A percentile compares a stretch with the other conserved stretches of the same genome.
Evolutionary conservation across 148 eudicot species (phyloP).

Genomic region (Polygonum maritimum): DNA sequence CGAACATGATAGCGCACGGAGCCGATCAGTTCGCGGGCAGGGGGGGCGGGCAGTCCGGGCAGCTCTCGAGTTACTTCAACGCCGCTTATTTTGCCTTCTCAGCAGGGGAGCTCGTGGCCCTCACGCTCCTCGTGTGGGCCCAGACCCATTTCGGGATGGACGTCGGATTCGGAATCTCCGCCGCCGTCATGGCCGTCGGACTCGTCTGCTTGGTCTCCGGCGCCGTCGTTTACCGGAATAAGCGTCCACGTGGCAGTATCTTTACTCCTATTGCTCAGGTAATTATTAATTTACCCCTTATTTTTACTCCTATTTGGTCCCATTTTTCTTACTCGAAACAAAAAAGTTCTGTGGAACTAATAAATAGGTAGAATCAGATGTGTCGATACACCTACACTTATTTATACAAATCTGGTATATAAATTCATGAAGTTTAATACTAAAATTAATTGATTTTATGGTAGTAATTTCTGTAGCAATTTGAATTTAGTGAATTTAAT

Average conservation of each 20-base stretch:
- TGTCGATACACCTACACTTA: no score
- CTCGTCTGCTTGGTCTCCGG: slow-evolving; percentile 70
- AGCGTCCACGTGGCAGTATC: slow-evolving; percentile 80
- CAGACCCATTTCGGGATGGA: slow-evolving; percentile 99
- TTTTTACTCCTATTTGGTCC: no score
- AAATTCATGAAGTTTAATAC: no score
- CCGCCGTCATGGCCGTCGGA: slow-evolving; percentile 86
- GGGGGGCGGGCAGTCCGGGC: slow-evolving; percentile 41
- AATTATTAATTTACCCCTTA: background rate
- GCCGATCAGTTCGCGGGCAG: slow-evolving; percentile 66
- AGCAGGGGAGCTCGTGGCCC: slow-evolving; percentile 73
- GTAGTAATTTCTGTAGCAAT: no score
- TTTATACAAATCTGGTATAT: no score
- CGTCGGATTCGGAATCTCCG: slow-evolving; percentile 88
- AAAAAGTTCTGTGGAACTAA: no score
- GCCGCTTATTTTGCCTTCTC: slow-evolving; percentile 94
- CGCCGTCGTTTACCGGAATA: slow-evolving; percentile 61
- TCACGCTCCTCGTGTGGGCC: slow-evolving; percentile 82
- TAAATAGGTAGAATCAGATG: no score
- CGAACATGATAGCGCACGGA: slow-evolving; percentile 97
- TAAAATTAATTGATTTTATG: no score
- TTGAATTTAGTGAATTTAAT: no score
- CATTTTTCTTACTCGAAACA: no score
- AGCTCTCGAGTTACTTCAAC: slow-evolving; percentile 87
- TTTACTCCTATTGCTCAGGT: slow-evolving; percentile 90